A percentile compares a stretch with the other conserved stretches of the same genome.
Conservation (phyloP, 176 grass and related monocot genomes). For the Miscanthus lutarioriparius region DNA sequence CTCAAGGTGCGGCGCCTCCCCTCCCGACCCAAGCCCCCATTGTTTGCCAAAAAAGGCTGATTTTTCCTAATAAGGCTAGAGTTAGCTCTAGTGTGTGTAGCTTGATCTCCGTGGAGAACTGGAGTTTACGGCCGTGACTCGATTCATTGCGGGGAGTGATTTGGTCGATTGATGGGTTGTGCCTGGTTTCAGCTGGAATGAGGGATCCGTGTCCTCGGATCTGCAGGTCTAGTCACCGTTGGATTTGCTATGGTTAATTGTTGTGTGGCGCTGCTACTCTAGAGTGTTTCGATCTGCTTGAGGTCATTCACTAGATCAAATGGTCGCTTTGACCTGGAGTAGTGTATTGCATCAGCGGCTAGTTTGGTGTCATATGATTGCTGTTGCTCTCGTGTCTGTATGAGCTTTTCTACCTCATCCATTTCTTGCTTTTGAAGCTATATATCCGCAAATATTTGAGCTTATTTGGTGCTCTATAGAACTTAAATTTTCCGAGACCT, state of each 20-base stretch:
- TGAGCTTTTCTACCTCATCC: background rate
- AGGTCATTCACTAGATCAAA: background rate
- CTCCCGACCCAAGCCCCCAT: background rate
- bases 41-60: background rate
- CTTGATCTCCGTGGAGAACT: background rate
- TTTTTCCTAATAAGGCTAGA: background rate
- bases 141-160: background rate
- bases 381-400: background rate
- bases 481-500: background rate
- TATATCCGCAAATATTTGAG: background rate
- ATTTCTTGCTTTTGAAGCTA: background rate
- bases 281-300: constrained; percentile 6
- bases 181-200: background rate
- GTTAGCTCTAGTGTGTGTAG: background rate
- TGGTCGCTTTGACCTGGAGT: background rate
- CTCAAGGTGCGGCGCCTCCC: constrained; percentile 55
- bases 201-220: constrained; percentile 19
- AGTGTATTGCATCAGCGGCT: background rate
- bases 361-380: background rate
- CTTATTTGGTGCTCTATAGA: background rate
- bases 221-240: constrained; percentile 4
- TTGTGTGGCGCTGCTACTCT: constrained; percentile 6
- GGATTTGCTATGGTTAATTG: background rate
- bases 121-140: background rate
- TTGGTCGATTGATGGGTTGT: background rate